Conservation (phyloP, 306 rosid species). For the Geum urbanum region DNA sequence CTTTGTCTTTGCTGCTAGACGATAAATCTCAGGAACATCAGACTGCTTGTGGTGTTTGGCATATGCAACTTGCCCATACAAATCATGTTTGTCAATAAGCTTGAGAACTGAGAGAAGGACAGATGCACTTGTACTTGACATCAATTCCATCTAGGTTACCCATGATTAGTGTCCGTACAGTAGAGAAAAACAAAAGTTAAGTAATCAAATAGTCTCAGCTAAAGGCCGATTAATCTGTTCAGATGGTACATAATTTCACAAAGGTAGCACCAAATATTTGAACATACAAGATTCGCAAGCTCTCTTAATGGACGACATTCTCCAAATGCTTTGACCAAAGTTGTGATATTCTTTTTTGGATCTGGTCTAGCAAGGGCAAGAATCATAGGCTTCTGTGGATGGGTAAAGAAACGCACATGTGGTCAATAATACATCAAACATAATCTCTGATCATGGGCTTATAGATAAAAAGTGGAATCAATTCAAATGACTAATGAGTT, state of each 20-base stretch:
- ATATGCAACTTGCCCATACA: constrained; percentile 97
- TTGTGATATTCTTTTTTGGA: constrained; percentile 95
- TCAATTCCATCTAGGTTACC: constrained; percentile 98
- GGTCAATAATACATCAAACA: neutral
- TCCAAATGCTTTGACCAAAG: constrained; percentile 97
- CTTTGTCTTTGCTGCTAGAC: constrained; percentile 98
- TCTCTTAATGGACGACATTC: constrained; percentile 94
- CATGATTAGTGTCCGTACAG: constrained; percentile 86
- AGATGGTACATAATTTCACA: constrained; percentile 22
- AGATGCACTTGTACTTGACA: constrained; percentile 90
- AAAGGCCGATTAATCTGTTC: constrained; percentile 23
- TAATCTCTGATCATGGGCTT: constrained; percentile 18
- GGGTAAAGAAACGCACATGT: constrained; percentile 75
- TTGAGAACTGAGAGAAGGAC: constrained; percentile 91
- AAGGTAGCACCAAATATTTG: constrained; percentile 24
- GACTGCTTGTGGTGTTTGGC: constrained; percentile 97
- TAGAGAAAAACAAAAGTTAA: constrained; percentile 19
- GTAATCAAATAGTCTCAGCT: constrained; percentile 6
- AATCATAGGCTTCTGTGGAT: constrained; percentile 95
- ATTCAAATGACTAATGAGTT: constrained; percentile 20
- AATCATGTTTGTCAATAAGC: constrained; percentile 89
- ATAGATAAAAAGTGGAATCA: constrained; percentile 11
- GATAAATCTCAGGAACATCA: constrained; percentile 92
- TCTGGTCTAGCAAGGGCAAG: constrained; percentile 99
- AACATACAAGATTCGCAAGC: constrained; percentile 90